Conservation (phyloP, 345 rosid species). For the Bruguiera parviflora region DNA sequence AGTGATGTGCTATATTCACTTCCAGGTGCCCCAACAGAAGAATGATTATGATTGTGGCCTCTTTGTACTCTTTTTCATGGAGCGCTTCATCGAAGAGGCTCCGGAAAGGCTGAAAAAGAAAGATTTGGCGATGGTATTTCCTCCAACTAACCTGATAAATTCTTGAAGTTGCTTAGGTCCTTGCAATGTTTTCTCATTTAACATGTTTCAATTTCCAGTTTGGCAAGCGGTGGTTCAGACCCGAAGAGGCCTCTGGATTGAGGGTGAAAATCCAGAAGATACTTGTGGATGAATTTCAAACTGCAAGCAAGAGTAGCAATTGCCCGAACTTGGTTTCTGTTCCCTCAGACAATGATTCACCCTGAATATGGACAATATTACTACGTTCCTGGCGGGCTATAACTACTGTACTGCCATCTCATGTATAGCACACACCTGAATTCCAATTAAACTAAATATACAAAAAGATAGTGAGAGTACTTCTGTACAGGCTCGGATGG, state of each 20-base stretch:
- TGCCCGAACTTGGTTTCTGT: slow-evolving; percentile 11
- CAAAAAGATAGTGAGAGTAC: neutral
- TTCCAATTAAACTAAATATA: neutral
- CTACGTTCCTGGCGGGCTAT: neutral
- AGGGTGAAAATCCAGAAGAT: slow-evolving; percentile 55
- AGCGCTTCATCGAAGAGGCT: slow-evolving; percentile 78
- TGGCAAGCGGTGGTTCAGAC: slow-evolving; percentile 80
- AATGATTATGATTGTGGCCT: slow-evolving; percentile 94
- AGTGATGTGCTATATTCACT: neutral
- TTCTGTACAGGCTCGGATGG: slow-evolving; percentile 2
- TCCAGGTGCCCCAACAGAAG: slow-evolving; percentile 91
- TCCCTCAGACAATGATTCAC: slow-evolving; percentile 13
- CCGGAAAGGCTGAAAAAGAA: slow-evolving; percentile 76
- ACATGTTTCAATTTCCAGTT: slow-evolving; percentile 44
- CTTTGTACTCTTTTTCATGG: slow-evolving; percentile 82
- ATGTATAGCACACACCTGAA: slow-evolving; percentile 15
- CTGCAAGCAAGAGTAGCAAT: slow-evolving; percentile 12
- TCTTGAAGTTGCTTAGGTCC: neutral
- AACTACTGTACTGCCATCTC: neutral
- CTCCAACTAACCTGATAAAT: neutral
- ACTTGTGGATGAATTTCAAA: slow-evolving; percentile 49
- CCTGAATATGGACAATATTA: slow-evolving; percentile 22
- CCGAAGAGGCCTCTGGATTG: slow-evolving; percentile 79
- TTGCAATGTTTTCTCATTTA: neutral
- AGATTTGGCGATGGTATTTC: slow-evolving; percentile 65